Evolutionary conservation across 345 rosid genomes (phyloP).

Genomic region (Eucalyptus victrix): DNA sequence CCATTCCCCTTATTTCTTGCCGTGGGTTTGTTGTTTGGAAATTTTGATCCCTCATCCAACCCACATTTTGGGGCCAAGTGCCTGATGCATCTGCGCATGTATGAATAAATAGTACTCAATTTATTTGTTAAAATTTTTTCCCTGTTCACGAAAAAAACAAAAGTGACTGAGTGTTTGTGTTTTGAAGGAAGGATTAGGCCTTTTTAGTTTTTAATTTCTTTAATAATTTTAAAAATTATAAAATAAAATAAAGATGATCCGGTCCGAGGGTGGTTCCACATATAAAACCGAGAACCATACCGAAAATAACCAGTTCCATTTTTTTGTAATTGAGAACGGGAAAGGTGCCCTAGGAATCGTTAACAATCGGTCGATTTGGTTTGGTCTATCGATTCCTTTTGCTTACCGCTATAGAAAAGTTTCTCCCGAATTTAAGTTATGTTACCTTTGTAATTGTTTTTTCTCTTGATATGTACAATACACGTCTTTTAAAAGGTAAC

Average conservation of each 20-base stretch:
- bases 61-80: not conserved
- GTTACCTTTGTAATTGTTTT: not conserved
- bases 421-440: too few relatives aligned
- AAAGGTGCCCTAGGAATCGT: rapidly evolving
- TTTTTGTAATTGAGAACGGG: too few relatives aligned
- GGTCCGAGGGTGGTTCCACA: too few relatives aligned
- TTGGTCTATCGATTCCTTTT: rapidly evolving
- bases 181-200: too few relatives aligned
- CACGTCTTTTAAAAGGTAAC: not conserved
- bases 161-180: not conserved
- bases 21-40: not conserved
- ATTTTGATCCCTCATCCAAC: not conserved
- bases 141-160: not conserved
- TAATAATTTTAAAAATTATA: too few relatives aligned
- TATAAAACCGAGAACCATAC: too few relatives aligned
- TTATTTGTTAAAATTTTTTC: not conserved
- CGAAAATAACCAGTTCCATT: too few relatives aligned
- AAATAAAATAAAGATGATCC: too few relatives aligned
- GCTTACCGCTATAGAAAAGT: not conserved
- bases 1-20: not conserved
- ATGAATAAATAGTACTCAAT: not conserved
- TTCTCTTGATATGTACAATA: not conserved
- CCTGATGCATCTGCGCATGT: not conserved
- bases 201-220: too few relatives aligned
- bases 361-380: rapidly evolving